phyloP scores from a whole-genome alignment of 2,329 filamentous ascomycete species.

The Alternaria solani region DNA sequence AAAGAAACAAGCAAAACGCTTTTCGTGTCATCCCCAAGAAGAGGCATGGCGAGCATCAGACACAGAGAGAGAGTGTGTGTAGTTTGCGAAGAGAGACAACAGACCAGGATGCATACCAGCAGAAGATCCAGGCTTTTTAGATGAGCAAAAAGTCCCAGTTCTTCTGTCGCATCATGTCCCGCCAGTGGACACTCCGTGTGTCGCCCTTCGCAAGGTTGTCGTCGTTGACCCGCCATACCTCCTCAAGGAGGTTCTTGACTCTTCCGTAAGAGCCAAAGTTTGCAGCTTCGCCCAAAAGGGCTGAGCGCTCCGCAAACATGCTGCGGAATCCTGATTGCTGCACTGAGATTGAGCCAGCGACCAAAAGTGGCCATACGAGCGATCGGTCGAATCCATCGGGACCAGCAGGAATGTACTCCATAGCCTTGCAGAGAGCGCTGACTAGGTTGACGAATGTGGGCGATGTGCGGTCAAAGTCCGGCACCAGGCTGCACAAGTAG shows the following conservation, averaged over 20 bases:
- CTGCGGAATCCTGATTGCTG: constrained; percentile 76
- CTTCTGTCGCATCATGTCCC: constrained; percentile 90
- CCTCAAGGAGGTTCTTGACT: constrained; percentile 77
- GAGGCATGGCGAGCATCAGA: constrained; percentile 15
- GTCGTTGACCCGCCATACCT: constrained; percentile 82
- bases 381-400: constrained; percentile 86
- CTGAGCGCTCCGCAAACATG: constrained; percentile 78
- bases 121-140: constrained; percentile 55
- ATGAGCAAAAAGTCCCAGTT: constrained; percentile 93
- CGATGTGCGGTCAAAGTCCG: constrained; percentile 81
- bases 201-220: constrained; percentile 61
- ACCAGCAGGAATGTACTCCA: constrained; percentile 84
- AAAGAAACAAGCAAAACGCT: constrained; percentile 46
- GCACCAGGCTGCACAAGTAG: constrained; percentile 95
- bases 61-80: constrained; percentile 37
- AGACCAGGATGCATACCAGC: constrained; percentile 51
- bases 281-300: constrained; percentile 77
- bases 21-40: constrained; percentile 20
- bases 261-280: constrained; percentile 86
- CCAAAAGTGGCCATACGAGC: constrained; percentile 90
- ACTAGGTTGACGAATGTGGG: constrained; percentile 78
- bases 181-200: constrained; percentile 83
- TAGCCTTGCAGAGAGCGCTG: constrained; percentile 76
- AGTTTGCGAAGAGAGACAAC: constrained; percentile 29
- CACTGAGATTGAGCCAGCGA: constrained; percentile 81